Evolutionary conservation across 805 yeast genomes (phyloP), one percentile per base, ranked within the genome.

Genomic region (Lipomyces oligophaga): DNA sequence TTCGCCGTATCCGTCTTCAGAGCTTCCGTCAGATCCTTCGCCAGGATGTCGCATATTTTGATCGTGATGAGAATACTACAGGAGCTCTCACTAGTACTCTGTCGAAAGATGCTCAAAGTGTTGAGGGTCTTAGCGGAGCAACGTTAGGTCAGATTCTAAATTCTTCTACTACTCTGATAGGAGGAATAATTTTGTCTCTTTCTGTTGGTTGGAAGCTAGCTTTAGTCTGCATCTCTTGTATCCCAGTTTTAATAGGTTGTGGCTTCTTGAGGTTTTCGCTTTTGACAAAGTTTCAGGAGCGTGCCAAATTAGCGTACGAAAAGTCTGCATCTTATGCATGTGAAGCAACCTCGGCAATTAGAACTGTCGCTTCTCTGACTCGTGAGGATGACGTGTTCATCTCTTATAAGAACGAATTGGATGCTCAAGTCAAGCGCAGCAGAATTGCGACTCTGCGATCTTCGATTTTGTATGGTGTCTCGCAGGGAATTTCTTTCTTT

Each of bases 331-430:
- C 68, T 15, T 64, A 63, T 53, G 74, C 74, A 3, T 63, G 72
- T 38, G 71, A 69, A 49, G 66, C 62, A 38, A 62, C 70, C 3
- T 49, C 63, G 5, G 65, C 73, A 6, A 68, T 70, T n/a, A 62
- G 72, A 27, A 70, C 74, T 6, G 74, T 69, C 10, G 65, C 66
- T 32, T 58, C 73, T 7, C 55, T 69, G 25, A 69, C 74, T 8
- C 67, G 74, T 5, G 74, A 69, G 43, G 62, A 58, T 19, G 68
- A 66, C 16, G 73, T 69, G 3, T 55, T 57, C 26, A 53, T 49
- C 2, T 48, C 41, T 26, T 69, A 70, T 52, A 54, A 39, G 16
- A 25, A 10, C 4, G 25, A 40, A 7, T 35, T 57, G 11, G 31
- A 36, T 10, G 16, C 15, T 11, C 60, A 54, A 40, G 28, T 45